Evolutionary conservation across 768 basidiomycete genomes (phyloP).

Genomic region (Auriculariales sp.): DNA sequence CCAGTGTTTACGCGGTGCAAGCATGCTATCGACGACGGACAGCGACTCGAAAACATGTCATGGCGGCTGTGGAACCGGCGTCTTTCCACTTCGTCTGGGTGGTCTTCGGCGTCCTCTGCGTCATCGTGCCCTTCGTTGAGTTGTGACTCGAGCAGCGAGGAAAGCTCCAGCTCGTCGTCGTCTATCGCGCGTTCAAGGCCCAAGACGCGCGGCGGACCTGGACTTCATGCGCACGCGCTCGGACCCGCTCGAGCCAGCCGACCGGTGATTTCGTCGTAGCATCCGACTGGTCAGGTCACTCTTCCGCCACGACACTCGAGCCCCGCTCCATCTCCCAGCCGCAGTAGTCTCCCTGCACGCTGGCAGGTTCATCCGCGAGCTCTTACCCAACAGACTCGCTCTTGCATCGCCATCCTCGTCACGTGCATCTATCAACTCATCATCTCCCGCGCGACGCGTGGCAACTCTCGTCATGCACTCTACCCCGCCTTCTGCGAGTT

Average conservation of each 20-base stretch:
- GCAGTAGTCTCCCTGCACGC: neutral
- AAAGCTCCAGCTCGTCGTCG: neutral
- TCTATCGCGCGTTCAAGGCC: too few species aligned
- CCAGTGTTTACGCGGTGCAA: constrained; percentile 79
- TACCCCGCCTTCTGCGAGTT: constrained; percentile 3
- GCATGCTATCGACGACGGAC: constrained; percentile 63
- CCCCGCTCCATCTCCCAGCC: neutral
- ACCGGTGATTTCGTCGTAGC: too few species aligned
- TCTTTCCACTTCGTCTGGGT: constrained; percentile 18
- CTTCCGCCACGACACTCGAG: neutral
- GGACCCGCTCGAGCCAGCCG: too few species aligned
- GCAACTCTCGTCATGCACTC: constrained; percentile 11
- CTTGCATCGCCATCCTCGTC: constrained; percentile 7
- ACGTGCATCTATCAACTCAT: neutral
- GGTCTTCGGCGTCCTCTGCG: neutral
- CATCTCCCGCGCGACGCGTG: constrained; percentile 53
- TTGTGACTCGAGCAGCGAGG: too few species aligned
- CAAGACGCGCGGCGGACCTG: too few species aligned
- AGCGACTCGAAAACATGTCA: constrained; percentile 70
- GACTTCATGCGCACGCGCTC: too few species aligned
- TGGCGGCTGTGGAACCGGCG: constrained; percentile 77
- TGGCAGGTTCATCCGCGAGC: constrained; percentile 42
- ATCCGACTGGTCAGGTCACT: neutral
- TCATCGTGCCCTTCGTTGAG: too few species aligned
- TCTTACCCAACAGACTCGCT: constrained; percentile 31